Conservation (phyloP, 441 rosid genomes). For the Pelargonium fulgidum region DNA sequence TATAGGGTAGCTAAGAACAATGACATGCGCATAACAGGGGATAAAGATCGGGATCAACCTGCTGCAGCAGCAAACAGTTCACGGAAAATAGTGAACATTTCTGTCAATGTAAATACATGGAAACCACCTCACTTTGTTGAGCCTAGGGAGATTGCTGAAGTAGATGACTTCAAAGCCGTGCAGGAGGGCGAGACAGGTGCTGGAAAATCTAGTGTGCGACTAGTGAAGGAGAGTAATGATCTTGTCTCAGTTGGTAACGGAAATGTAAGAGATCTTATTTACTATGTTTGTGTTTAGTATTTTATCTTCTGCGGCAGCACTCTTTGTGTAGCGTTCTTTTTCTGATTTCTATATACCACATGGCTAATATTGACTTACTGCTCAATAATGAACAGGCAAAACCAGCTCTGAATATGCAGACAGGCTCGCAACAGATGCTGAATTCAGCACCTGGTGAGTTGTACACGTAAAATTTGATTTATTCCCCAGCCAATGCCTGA, state of each 20-base stretch:
- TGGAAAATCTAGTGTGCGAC: conserved; percentile 28
- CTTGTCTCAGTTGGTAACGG: conserved; percentile 38
- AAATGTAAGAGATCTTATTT: conserved; percentile 45
- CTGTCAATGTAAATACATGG: conserved; percentile 46
- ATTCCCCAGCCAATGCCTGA: not conserved
- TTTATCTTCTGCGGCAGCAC: conserved; percentile 12
- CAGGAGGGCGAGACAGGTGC: conserved; percentile 29
- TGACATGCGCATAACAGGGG: conserved; percentile 28
- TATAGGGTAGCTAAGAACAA: conserved; percentile 28
- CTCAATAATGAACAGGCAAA: conserved; percentile 39
- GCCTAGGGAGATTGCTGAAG: conserved; percentile 33
- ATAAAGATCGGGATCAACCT: conserved; percentile 31
- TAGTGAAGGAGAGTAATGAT: conserved; percentile 36
- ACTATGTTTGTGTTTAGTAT: not conserved
- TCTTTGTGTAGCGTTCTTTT: not conserved
- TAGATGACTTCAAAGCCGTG: conserved; percentile 35
- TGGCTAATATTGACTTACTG: conserved; percentile 17
- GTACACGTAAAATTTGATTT: conserved; percentile 1
- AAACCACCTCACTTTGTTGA: conserved; percentile 39
- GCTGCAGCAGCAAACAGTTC: conserved; percentile 33
- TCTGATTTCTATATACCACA: conserved; percentile 12
- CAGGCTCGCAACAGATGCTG: conserved; percentile 34
- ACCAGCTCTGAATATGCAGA: conserved; percentile 25
- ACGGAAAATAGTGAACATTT: conserved; percentile 33
- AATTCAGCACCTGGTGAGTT: conserved; percentile 54